Conservation (phyloP, 1,139 yeast genomes). For the Taphrina pruni region DNA sequence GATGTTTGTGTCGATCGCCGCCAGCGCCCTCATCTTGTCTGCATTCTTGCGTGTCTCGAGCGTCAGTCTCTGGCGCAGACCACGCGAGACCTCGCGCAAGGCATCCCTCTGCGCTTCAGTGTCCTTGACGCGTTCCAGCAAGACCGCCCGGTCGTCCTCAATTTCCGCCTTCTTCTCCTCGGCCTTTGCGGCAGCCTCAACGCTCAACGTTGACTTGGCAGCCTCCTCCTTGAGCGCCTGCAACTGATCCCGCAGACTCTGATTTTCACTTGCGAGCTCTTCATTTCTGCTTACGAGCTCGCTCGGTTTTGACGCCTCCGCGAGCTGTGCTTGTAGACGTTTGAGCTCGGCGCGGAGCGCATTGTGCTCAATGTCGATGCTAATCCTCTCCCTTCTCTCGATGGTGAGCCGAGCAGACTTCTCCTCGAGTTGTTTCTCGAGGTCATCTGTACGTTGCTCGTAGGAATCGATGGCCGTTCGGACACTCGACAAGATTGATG, state of each 20-base stretch:
- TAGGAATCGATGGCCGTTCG: constrained; percentile 29
- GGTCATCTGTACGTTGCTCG: constrained; percentile 21
- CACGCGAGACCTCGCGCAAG: constrained; percentile 44
- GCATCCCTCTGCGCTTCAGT: constrained; percentile 45
- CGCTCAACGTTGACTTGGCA: background rate
- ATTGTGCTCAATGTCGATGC: constrained; percentile 25
- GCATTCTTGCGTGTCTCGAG: constrained; percentile 40
- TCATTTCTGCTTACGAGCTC: background rate
- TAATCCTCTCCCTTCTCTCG: constrained; percentile 24
- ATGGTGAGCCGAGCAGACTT: background rate
- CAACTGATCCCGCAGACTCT: constrained; percentile 6
- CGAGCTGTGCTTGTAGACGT: background rate
- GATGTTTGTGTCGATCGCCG: constrained; percentile 15
- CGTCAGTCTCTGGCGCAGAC: constrained; percentile 43
- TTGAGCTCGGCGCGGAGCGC: constrained; percentile 25
- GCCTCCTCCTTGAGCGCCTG: constrained; percentile 1
- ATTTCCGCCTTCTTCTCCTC: constrained; percentile 9
- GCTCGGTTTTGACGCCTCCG: background rate
- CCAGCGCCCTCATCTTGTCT: constrained; percentile 36
- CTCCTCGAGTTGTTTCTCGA: constrained; percentile 28
- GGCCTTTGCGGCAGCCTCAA: background rate
- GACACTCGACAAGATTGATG: constrained; percentile 19
- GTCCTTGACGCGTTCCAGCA: constrained; percentile 40
- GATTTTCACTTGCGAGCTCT: constrained; percentile 3
- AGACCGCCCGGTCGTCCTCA: constrained; percentile 12